Conservation (phyloP, 345 rosid species). For the Melaleuca alternifolia region DNA sequence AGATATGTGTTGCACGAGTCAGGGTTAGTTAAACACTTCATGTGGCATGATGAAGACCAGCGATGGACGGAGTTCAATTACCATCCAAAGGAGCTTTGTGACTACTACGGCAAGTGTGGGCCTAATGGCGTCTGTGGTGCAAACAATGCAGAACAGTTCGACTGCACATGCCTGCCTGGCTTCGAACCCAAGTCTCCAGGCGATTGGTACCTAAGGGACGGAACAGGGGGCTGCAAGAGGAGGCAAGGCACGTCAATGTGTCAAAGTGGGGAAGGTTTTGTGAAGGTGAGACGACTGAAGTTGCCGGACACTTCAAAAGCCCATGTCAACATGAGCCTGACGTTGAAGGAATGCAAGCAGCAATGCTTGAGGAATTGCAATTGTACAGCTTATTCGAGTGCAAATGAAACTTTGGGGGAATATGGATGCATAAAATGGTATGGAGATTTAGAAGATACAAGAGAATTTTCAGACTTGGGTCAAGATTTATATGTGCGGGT, state of each 20-base stretch:
- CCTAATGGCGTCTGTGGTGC: conserved; percentile 31
- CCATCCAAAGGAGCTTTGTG: conserved; percentile 54
- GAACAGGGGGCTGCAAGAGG: conserved; percentile 39
- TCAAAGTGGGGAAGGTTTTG: conserved; percentile 39
- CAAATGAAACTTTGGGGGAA: conserved; percentile 4
- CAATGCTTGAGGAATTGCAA: conserved; percentile 20
- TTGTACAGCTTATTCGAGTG: conserved; percentile 16
- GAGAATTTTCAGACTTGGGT: not conserved
- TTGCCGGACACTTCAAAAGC: conserved; percentile 3
- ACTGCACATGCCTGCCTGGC: conserved; percentile 51
- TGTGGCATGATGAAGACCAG: conserved; percentile 29
- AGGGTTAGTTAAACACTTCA: conserved; percentile 25
- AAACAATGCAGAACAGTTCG: conserved; percentile 7
- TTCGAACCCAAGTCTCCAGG: conserved; percentile 26
- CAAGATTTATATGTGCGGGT: conserved; percentile 1
- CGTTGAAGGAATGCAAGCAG: conserved; percentile 5
- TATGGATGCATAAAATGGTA: conserved; percentile 24
- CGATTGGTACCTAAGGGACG: conserved; percentile 38
- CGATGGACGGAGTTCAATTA: conserved; percentile 37
- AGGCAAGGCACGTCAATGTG: conserved; percentile 10
- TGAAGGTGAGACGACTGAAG: not conserved
- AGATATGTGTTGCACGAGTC: conserved; percentile 39
- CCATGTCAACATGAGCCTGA: not conserved
- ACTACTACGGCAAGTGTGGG: conserved; percentile 41
- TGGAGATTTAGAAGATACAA: conserved; percentile 16